Conservation (phyloP, 768 basidiomycete genomes). For the Cystofilobasidium capitatum region DNA sequence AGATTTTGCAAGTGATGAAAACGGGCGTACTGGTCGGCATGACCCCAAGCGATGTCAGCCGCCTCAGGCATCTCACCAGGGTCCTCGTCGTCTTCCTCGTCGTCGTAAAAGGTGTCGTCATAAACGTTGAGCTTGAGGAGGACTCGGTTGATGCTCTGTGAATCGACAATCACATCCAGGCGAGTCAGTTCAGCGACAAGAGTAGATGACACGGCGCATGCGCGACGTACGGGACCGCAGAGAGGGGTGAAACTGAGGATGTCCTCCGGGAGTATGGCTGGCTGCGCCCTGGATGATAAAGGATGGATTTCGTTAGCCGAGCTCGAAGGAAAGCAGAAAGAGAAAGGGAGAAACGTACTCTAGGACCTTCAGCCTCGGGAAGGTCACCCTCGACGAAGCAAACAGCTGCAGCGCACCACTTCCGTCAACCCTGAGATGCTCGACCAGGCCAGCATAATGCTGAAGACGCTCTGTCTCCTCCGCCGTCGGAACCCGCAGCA, state of each 20-base stretch:
- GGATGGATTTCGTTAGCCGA: not conserved
- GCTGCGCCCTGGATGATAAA: not conserved
- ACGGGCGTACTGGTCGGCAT: too few species aligned
- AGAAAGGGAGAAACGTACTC: not conserved
- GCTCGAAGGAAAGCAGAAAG: not conserved
- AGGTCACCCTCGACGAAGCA: not conserved
- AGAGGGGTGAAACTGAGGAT: constrained; percentile 4
- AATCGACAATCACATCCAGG: too few species aligned
- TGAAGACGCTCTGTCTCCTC: not conserved
- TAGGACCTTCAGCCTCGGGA: not conserved
- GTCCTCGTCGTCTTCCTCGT: constrained; percentile 1
- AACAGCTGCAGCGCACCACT: constrained; percentile 4
- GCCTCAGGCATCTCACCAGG: not conserved
- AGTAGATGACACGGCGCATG: too few species aligned
- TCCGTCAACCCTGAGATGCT: constrained; percentile 9
- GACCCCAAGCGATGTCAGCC: too few species aligned
- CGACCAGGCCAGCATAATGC: not conserved
- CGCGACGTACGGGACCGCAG: not conserved
- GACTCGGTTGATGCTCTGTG: constrained; percentile 3
- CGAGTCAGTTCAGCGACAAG: too few species aligned
- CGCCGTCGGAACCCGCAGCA: not conserved
- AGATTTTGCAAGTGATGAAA: too few species aligned
- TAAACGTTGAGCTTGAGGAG: not conserved
- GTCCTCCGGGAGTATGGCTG: not conserved
- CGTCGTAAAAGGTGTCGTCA: constrained; percentile 1